These are phyloP conservation scores for Tolypocladium paradoxum DNA, from an alignment of 2,329 filamentous ascomycete species.

Conservation along the genomic window DNA sequence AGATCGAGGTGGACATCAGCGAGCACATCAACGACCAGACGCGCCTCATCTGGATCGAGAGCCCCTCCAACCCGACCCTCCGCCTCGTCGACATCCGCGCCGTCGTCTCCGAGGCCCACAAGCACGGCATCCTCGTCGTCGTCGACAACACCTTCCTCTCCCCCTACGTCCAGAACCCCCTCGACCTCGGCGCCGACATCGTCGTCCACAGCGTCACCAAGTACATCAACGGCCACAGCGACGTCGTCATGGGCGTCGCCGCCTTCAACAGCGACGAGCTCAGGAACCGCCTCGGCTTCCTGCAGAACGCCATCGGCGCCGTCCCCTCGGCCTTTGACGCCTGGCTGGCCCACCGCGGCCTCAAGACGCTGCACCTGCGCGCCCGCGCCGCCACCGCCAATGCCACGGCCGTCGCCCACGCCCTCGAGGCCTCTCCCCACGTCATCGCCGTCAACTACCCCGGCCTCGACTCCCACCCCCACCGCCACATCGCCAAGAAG, in stretches of 20 bases:
- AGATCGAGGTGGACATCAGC: constrained; percentile 79
- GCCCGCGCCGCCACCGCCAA: constrained; percentile 77
- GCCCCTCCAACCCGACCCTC: constrained; percentile 87
- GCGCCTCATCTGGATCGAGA: constrained; percentile 92
- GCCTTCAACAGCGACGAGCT: constrained; percentile 85
- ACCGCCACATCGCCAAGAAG: constrained; percentile 72
- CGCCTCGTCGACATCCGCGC: constrained; percentile 86
- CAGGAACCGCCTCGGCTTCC: constrained; percentile 67
- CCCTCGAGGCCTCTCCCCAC: constrained; percentile 68
- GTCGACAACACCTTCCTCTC: constrained; percentile 98
- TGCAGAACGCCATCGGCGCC: constrained; percentile 95
- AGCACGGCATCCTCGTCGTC: constrained; percentile 86
- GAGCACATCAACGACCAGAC: constrained; percentile 80
- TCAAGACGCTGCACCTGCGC: constrained; percentile 93
- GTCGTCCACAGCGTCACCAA: constrained; percentile 97
- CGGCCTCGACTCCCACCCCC: constrained; percentile 76
- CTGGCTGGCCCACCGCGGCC: constrained; percentile 93
- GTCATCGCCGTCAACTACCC: constrained; percentile 94
- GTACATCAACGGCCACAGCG: constrained; percentile 96
- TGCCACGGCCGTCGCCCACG: constrained; percentile 63
- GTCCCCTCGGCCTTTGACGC: constrained; percentile 92
- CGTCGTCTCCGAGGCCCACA: constrained; percentile 72
- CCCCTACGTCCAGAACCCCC: constrained; percentile 92
- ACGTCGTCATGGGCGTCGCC: constrained; percentile 95
- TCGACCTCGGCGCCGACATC: constrained; percentile 90